Conservation (phyloP, 192 early-diverging fungal genomes). For the Podila minutissima region DNA sequence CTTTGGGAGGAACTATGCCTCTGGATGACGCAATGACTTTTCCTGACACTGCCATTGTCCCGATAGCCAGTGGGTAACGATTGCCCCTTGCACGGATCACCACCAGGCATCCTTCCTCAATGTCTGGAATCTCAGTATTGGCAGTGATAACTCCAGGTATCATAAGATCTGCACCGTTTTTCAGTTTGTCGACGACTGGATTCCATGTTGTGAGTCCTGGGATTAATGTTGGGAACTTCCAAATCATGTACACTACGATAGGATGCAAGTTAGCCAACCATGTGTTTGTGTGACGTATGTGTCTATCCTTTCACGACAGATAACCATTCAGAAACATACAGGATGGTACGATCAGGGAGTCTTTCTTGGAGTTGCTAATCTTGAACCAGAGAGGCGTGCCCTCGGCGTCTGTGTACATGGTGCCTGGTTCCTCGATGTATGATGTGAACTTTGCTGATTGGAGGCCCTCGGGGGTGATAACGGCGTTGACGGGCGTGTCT, state of each 20-base stretch:
- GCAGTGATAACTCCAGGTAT: constrained; percentile 74
- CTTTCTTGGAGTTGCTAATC: constrained; percentile 52
- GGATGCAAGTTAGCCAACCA: too few relatives aligned
- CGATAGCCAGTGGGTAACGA: constrained; percentile 74
- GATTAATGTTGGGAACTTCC: constrained; percentile 73
- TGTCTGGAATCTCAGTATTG: constrained; percentile 55
- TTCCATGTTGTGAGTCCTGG: constrained; percentile 74
- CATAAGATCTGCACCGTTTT: constrained; percentile 88
- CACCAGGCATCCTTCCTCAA: constrained; percentile 62
- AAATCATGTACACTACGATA: constrained; percentile 76
- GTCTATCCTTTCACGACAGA: neutral
- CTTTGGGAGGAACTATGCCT: constrained; percentile 58
- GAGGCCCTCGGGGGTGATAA: constrained; percentile 64
- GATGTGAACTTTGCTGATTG: constrained; percentile 72
- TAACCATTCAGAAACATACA: constrained; percentile 40
- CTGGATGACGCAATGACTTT: constrained; percentile 36
- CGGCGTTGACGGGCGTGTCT: constrained; percentile 40
- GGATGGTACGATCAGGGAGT: constrained; percentile 67
- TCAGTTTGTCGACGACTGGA: constrained; percentile 75
- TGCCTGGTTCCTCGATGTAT: constrained; percentile 70
- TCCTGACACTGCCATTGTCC: constrained; percentile 68
- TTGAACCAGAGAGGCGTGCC: constrained; percentile 76
- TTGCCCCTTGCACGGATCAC: constrained; percentile 64
- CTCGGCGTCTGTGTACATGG: constrained; percentile 67
- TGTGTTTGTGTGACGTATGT: neutral